Evolutionary conservation across 164 flowering plant genomes (phyloP).

Genomic region (Stephania cephalantha): DNA sequence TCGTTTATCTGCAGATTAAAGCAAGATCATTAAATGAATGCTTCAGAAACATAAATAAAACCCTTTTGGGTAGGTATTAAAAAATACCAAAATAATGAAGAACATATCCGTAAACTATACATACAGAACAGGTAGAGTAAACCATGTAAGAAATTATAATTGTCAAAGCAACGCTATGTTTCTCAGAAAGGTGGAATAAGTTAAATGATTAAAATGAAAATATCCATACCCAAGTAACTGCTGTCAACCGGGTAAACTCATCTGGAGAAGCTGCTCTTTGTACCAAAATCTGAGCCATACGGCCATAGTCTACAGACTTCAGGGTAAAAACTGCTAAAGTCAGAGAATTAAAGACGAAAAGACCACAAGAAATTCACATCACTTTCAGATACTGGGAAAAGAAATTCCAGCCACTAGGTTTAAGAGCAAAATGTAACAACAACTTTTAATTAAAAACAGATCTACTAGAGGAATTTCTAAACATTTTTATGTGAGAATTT

Average conservation of each 20-base stretch:
- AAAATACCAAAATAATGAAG: not conserved
- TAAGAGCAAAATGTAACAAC: not conserved
- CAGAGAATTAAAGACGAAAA: conserved; percentile 31
- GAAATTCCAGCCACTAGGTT: not conserved
- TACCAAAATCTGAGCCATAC: conserved; percentile 98
- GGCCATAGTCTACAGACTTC: conserved; percentile 99
- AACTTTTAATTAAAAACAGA: not conserved
- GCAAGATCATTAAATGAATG: not conserved
- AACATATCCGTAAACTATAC: not conserved
- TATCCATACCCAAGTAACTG: conserved; percentile 86
- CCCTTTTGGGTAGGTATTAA: not conserved
- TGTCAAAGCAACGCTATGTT: not conserved
- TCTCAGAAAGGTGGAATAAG: not conserved
- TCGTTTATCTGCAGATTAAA: conserved; percentile 68
- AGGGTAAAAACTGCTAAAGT: conserved; percentile 54
- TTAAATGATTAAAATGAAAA: not conserved
- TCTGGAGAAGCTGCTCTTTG: conserved; percentile 89
- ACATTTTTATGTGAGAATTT: not conserved
- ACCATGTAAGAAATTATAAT: not conserved
- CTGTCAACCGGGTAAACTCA: conserved; percentile 89
- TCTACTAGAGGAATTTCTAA: not conserved
- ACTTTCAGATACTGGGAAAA: not conserved
- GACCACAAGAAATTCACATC: not conserved
- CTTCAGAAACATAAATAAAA: not conserved
- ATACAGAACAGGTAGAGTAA: not conserved